Percentiles rank a stretch among this genome's conserved stretches.
phyloP scores from a whole-genome alignment of 768 basidiomycete genomes.

The Phlebiopsis flavidoalba region DNA sequence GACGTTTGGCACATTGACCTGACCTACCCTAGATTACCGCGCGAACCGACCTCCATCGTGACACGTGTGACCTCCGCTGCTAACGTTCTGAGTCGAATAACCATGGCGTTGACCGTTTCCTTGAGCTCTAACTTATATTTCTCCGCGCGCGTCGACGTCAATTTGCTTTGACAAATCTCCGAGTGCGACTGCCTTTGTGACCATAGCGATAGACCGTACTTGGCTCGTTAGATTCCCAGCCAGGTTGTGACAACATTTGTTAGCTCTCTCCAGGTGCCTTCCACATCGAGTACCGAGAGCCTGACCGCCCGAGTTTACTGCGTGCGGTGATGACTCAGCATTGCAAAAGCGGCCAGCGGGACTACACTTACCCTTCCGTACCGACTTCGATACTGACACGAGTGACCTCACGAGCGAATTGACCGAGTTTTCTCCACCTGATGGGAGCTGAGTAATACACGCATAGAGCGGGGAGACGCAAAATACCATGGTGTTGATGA shows the following conservation, averaged over 20 bases:
- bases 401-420: conserved; percentile 90
- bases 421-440: conserved; percentile 67
- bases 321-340: conserved; percentile 1
- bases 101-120: conserved; percentile 52
- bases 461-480: neutral
- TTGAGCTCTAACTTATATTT: conserved; percentile 85
- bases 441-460: conserved; percentile 2
- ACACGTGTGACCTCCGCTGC: conserved; percentile 83
- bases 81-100: conserved; percentile 49
- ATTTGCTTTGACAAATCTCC: conserved; percentile 90
- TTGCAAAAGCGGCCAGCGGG: conserved; percentile 12
- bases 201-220: conserved; percentile 53
- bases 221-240: conserved; percentile 69
- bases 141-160: conserved; percentile 85
- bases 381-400: conserved; percentile 83
- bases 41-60: conserved; percentile 80
- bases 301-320: conserved; percentile 79
- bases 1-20: conserved; percentile 83
- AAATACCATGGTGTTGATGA: conserved; percentile 31
- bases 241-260: conserved; percentile 78
- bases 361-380: conserved; percentile 43
- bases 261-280: conserved; percentile 86
- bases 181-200: conserved; percentile 74
- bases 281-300: conserved; percentile 82
- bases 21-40: conserved; percentile 87